A percentile compares a stretch with the other conserved stretches of the same genome.
Evolutionary conservation across 78 protist species (phyloP).

Genomic region (Planoprotostelium fungivorum): DNA sequence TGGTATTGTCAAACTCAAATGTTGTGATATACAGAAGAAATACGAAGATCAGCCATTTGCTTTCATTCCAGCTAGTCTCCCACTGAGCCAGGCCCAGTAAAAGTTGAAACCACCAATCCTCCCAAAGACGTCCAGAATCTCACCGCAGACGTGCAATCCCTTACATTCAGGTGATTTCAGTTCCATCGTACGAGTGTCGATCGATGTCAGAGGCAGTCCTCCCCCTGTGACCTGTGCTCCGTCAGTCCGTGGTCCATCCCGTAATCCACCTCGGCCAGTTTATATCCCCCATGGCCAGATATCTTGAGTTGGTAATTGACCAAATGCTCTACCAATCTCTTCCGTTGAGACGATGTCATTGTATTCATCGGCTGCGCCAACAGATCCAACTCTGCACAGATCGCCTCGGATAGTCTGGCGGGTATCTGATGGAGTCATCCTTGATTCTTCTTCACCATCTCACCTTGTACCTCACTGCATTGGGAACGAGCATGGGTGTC

Average conservation of each 20-base stretch:
- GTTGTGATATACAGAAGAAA: no score
- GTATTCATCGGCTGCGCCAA: not conserved
- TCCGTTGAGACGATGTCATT: not conserved
- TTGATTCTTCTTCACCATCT: not conserved
- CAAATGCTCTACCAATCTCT: not conserved
- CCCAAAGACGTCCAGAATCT: constrained; percentile 9
- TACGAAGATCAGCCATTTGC: no score
- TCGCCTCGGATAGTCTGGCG: not conserved
- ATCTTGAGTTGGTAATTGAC: not conserved
- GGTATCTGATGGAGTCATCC: not conserved
- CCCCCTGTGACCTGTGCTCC: constrained; percentile 10
- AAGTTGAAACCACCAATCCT: constrained; percentile 15
- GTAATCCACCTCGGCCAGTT: constrained; percentile 13
- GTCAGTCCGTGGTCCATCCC: no score
- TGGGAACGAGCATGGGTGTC: not conserved
- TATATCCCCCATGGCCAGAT: constrained; percentile 5
- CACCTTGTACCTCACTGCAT: constrained; percentile 1
- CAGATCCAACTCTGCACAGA: not conserved
- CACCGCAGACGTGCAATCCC: constrained; percentile 2
- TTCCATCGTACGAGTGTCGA: not conserved
- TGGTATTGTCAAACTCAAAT: no score
- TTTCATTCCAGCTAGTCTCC: constrained; percentile 9
- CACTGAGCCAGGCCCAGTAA: constrained; percentile 18
- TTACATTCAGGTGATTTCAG: not conserved
- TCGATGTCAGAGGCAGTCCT: not conserved